Evolutionary conservation across 1,284 basidiomycete genomes (phyloP), one percentile per base, ranked within the genome.

Genomic region (Mycena citricolor): DNA sequence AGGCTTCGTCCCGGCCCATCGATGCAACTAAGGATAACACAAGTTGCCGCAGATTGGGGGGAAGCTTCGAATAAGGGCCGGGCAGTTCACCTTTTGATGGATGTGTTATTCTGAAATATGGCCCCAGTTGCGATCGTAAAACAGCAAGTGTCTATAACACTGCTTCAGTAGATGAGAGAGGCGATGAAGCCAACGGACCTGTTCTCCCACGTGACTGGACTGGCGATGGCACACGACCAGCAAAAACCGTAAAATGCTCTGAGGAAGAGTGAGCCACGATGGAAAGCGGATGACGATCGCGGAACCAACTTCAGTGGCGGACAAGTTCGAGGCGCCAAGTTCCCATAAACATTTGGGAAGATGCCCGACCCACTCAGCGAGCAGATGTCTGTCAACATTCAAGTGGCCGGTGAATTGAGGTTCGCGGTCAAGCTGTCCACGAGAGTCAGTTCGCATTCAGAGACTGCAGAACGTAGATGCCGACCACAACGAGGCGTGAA

Each of bases 311-410:
- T 51, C 39, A 19, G 33, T 42, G 21, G 41, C 30, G 10, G 35
- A 32, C 28, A 76, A 58, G 56, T 88, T 78, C 37, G 66, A 77
- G 12, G 66, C 65, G 1, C 84, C 85, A 6, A 89, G 64, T 63
- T 95, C 91, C 92, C 93, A 95, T 2, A 95, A 68, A 7, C 75
- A 76, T 60, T 81, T 83, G 0, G 91, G 90, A 28, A 94, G 71
- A 50, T 83, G 77, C 10, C 71, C 56, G 14, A 86, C 46, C 86
- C 88, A 88, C 21, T 80, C 76, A 42, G 77, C 68, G 23, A 85
- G 59, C 62, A 23, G 57, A 36, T 59, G 55, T 16, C 57, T 54
- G 29, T 63, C 64, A 20, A 74, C 54, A 8, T 62, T 63, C 54
- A 87, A 80, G 16, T 60, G 49, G 4, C 81, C 81, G 2, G 53